Evolutionary conservation across 2,329 filamentous ascomycete genomes (phyloP), one percentile per base, ranked within the genome.

Genomic region (Ceratocystis cubensis): DNA sequence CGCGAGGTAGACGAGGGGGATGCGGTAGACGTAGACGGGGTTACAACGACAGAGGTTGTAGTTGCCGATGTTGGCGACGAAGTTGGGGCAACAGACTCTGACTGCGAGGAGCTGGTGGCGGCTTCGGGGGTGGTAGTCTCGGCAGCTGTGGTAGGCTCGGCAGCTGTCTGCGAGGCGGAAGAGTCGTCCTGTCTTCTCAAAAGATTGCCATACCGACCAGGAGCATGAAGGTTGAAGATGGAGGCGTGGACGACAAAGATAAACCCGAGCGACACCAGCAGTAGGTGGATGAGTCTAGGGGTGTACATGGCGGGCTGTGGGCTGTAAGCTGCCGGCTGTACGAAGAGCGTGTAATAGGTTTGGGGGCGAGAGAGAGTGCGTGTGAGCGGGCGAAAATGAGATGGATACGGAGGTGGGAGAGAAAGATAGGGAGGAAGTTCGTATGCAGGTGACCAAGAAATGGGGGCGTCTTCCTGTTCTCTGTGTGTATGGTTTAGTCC

Each of bases 191-290:
- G 67, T 33, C 67, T 53, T 62, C 64, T 57, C 50, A 64, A 64
- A 61, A 63, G 65, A 20, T 64, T 61, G 50, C 64, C 45, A 50
- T 68, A 61, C 17, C 65, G 62, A 17, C 67, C 53, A 10, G 65
- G 63, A 20, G 61, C 53, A 33, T 57, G 61, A 66, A 69, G 41
- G 69, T 75, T 69, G 69, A 73, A 67, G 70, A 71, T 72, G 33
- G 74, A 72, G 64, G 76, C 81, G 70, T 82, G 79, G 57, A 78
- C 78, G 46, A 80, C 74, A 59, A 75, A 76, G 65, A 78, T 69
- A 67, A 81, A 72, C 56, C 79, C 79, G 64, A 83, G 74, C 56
- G 78, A 79, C 70, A 81, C 73, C 69, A 82, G 71, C 66, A 84
- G 73, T 68, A 83, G 72, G 71, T 78, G 75, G 44, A 82, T 68